Evolutionary conservation across 164 flowering plant species (phyloP).

Genomic region (Santalum album): DNA sequence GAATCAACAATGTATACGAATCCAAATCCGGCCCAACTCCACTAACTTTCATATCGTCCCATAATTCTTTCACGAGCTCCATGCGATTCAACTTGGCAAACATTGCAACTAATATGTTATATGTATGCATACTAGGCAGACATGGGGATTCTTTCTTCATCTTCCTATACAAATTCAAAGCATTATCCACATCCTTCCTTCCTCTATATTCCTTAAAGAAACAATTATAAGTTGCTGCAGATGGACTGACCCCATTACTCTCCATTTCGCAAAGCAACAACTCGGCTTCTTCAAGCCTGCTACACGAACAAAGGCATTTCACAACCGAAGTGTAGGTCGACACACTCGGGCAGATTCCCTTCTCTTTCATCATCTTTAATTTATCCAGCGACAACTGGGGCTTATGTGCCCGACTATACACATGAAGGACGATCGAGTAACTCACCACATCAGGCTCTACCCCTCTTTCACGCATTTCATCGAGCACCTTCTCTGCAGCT

Average conservation of each 20-base stretch:
- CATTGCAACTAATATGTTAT: constrained; percentile 64
- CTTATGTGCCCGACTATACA: constrained; percentile 86
- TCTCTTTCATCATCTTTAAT: constrained; percentile 57
- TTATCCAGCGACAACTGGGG: constrained; percentile 64
- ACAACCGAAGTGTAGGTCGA: constrained; percentile 78
- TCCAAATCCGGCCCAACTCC: constrained; percentile 84
- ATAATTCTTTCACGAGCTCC: constrained; percentile 55
- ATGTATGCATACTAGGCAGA: constrained; percentile 48
- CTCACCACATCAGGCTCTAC: constrained; percentile 91
- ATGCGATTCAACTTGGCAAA: constrained; percentile 41
- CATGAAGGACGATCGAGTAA: constrained; percentile 78
- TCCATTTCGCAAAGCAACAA: constrained; percentile 66
- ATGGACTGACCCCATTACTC: constrained; percentile 56
- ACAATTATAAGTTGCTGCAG: constrained; percentile 71
- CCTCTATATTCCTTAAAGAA: constrained; percentile 88
- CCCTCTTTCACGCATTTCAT: constrained; percentile 73
- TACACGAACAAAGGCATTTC: constrained; percentile 85
- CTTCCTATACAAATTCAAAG: constrained; percentile 68
- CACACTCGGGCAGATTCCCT: constrained; percentile 62
- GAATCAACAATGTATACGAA: constrained; percentile 78
- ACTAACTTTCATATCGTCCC: constrained; percentile 66
- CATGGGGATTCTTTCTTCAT: constrained; percentile 48
- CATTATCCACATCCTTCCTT: constrained; percentile 61
- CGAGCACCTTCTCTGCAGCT: constrained; percentile 66
- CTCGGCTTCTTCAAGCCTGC: constrained; percentile 77